phyloP scores from a whole-genome alignment of 2,329 filamentous ascomycete genomes.

The Fusarium virguliforme region DNA sequence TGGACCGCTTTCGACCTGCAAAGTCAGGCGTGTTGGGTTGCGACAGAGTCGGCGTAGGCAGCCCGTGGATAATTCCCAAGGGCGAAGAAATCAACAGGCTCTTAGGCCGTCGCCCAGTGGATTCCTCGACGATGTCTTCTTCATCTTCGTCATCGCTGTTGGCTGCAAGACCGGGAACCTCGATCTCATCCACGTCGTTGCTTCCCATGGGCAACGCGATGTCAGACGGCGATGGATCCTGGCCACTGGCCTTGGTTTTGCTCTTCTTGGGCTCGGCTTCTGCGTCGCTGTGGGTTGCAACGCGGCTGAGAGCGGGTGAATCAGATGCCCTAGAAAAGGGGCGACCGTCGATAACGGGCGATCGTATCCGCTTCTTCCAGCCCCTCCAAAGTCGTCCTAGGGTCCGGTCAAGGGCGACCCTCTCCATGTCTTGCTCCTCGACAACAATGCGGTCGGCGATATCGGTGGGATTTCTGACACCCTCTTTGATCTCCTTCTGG shows the following conservation, averaged over 20 bases:
- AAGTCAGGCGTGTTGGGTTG: conserved; percentile 57
- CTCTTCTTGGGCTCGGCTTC: conserved; percentile 39
- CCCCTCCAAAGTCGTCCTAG: conserved; percentile 92
- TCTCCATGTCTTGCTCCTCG: conserved; percentile 93
- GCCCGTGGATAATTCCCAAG: conserved; percentile 47
- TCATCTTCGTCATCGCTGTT: conserved; percentile 76
- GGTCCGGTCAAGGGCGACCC: conserved; percentile 89
- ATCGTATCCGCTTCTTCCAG: conserved; percentile 90
- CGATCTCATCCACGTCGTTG: conserved; percentile 84
- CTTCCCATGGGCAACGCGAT: conserved; percentile 79
- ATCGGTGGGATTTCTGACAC: conserved; percentile 63
- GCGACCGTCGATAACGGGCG: conserved; percentile 65
- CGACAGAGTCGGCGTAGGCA: conserved; percentile 55
- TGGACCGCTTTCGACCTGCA: conserved; percentile 55
- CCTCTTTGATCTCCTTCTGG: conserved; percentile 72
- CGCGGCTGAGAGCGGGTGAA: conserved; percentile 53
- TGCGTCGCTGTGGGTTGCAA: conserved; percentile 53
- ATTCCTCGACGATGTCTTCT: conserved; percentile 54
- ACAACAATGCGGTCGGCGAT: conserved; percentile 81
- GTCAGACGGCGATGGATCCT: conserved; percentile 51
- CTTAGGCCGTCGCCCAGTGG: conserved; percentile 60
- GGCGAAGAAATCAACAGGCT: conserved; percentile 57
- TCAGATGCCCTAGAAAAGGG: conserved; percentile 67
- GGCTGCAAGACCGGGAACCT: conserved; percentile 78
- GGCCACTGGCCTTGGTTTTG: conserved; percentile 40